phyloP scores from a whole-genome alignment of 2,329 filamentous ascomycete species.

The Fusarium musae region DNA sequence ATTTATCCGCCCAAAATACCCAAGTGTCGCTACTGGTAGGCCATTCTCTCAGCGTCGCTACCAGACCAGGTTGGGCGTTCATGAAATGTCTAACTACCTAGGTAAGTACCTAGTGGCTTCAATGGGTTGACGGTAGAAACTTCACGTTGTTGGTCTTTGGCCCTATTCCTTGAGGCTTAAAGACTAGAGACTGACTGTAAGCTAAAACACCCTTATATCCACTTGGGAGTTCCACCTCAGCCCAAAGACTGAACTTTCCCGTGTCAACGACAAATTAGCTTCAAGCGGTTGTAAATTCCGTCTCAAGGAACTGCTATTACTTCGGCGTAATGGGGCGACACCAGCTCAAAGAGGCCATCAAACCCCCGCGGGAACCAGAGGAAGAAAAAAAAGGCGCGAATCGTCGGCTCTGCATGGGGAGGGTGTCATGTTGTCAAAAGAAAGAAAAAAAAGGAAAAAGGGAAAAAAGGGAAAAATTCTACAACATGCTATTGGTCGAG shows the following conservation, averaged over 20 bases:
- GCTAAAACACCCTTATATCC: not conserved
- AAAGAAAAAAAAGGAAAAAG: not conserved
- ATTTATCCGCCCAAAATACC: slow-evolving; percentile 1
- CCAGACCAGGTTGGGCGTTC: not conserved
- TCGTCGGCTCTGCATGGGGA: not conserved
- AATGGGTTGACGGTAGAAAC: not conserved
- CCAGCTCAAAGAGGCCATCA: not conserved
- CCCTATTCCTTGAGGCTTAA: slow-evolving; percentile 6
- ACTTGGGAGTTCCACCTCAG: slow-evolving; percentile 3
- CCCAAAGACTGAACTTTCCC: not conserved
- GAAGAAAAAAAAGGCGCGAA: not conserved
- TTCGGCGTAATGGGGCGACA: not conserved
- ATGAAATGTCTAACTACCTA: not conserved
- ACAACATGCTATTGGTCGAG: slow-evolving; percentile 19
- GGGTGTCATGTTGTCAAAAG: slow-evolving; percentile 7
- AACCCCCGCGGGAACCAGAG: not conserved
- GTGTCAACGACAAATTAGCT: not conserved
- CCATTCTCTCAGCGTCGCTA: not conserved
- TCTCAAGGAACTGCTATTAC: not conserved
- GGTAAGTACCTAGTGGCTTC: not conserved
- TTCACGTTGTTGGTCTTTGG: not conserved
- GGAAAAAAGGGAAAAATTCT: not conserved
- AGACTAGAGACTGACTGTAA: not conserved
- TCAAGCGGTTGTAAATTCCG: not conserved
- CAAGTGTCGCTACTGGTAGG: not conserved